Evolutionary conservation across 2,329 filamentous ascomycete genomes (phyloP).

Genomic region (Ceratocystis alfenasii): DNA sequence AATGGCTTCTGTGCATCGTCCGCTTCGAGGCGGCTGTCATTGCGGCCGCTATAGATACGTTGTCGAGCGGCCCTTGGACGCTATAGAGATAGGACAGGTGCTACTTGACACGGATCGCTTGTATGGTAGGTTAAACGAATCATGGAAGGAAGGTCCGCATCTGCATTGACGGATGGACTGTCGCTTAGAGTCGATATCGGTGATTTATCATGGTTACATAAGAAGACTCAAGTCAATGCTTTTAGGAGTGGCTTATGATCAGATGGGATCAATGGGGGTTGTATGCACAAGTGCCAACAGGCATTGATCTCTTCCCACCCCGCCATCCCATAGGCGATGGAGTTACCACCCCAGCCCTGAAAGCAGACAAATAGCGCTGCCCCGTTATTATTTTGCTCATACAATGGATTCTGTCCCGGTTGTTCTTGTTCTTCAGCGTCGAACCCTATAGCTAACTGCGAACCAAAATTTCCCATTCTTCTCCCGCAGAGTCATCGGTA

Average conservation of each 20-base stretch:
- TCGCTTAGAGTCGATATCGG: background rate
- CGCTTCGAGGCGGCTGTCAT: conserved; percentile 57
- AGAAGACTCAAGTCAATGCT: background rate
- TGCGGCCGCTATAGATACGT: conserved; percentile 79
- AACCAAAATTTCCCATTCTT: background rate
- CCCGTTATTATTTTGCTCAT: too few species aligned
- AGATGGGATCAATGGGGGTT: background rate
- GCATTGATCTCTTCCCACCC: background rate
- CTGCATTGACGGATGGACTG: background rate
- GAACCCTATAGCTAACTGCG: background rate
- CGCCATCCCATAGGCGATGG: too few species aligned
- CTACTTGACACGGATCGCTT: conserved; percentile 60
- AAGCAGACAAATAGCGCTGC: too few species aligned
- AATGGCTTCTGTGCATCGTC: conserved; percentile 2
- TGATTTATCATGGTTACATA: conserved; percentile 7
- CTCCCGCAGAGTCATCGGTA: conserved; percentile 47
- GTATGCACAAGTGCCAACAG: background rate
- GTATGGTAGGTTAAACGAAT: conserved; percentile 50
- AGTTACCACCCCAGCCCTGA: too few species aligned
- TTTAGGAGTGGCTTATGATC: background rate
- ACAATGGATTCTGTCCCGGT: too few species aligned
- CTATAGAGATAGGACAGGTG: conserved; percentile 49
- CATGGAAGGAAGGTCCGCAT: background rate
- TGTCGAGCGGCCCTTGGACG: conserved; percentile 53
- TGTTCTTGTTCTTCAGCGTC: background rate